A percentile compares a stretch with the other conserved stretches of the same genome.
These are phyloP conservation scores for Tolypocladium amazonense DNA, from an alignment of 2,329 filamentous ascomycete species.

Conservation along the genomic window DNA sequence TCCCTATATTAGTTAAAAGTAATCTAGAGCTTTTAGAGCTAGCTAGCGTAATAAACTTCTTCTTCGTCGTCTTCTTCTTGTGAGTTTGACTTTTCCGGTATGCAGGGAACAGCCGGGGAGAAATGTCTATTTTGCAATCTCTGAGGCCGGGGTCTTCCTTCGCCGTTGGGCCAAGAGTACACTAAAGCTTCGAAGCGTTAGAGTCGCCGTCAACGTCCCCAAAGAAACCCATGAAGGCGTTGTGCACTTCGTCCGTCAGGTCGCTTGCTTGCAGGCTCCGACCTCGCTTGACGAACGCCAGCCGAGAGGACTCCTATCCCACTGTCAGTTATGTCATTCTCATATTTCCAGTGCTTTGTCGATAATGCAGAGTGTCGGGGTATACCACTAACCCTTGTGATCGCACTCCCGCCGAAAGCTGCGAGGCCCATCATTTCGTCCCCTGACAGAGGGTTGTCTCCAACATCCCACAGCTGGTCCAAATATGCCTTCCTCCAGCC, in stretches of 20 bases:
- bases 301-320: conserved; percentile 62
- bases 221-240: conserved; percentile 69
- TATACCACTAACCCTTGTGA: conserved; percentile 59
- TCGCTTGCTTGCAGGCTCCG: conserved; percentile 87
- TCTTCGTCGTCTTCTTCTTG: no score
- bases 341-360: neutral
- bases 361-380: neutral
- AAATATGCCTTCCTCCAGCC: conserved; percentile 84
- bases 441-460: conserved; percentile 32
- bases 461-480: conserved; percentile 64
- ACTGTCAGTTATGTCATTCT: neutral
- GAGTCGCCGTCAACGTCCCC: conserved; percentile 51
- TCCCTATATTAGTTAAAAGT: no score
- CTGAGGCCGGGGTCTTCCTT: neutral
- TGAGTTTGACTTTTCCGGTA: no score
- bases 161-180: neutral
- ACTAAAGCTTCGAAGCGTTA: conserved; percentile 22
- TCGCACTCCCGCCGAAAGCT: conserved; percentile 75
- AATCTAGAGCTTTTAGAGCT: no score
- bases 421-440: conserved; percentile 62
- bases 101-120: no score
- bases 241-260: conserved; percentile 80
- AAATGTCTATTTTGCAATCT: neutral
- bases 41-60: no score
- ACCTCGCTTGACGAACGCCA: conserved; percentile 78